Conservation (phyloP, 192 early-diverging fungal genomes). For the Obelidium mucronatum region DNA sequence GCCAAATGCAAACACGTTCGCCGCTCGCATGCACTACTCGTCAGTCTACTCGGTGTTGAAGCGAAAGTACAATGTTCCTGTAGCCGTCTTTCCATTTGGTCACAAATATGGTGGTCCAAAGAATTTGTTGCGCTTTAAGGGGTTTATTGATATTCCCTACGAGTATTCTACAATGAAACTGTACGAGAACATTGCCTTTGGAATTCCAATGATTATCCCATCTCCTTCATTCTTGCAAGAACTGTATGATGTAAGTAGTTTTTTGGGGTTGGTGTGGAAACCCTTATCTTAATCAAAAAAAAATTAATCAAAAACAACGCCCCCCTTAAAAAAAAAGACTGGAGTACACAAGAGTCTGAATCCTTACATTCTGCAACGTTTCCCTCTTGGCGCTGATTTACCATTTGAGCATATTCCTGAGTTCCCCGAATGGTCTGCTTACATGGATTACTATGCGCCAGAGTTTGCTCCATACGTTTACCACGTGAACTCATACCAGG, state of each 20-base stretch:
- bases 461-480: conserved; percentile 24
- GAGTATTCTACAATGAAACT: conserved; percentile 34
- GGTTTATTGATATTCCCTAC: conserved; percentile 36
- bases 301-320: too few relatives aligned
- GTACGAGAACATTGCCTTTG: conserved; percentile 37
- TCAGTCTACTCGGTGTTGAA: conserved; percentile 13
- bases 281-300: not conserved
- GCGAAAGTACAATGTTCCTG: conserved; percentile 13
- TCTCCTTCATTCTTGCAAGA: conserved; percentile 20
- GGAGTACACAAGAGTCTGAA: conserved; percentile 4
- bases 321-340: not conserved
- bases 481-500: conserved; percentile 10
- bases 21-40: conserved; percentile 22
- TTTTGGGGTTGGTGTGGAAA: conserved; percentile 12
- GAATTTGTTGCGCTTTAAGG: conserved; percentile 22
- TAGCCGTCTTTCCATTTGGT: conserved; percentile 29
- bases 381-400: not conserved
- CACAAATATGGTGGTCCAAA: conserved; percentile 38
- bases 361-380: conserved; percentile 14
- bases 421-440: conserved; percentile 20
- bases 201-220: conserved; percentile 23
- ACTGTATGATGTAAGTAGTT: conserved; percentile 4
- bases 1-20: conserved; percentile 4
- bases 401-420: not conserved
- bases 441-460: conserved; percentile 34